These are phyloP conservation scores for Phytophthora gonapodyides DNA, from an alignment of 352 stramenopile species.

Conservation along the genomic window DNA sequence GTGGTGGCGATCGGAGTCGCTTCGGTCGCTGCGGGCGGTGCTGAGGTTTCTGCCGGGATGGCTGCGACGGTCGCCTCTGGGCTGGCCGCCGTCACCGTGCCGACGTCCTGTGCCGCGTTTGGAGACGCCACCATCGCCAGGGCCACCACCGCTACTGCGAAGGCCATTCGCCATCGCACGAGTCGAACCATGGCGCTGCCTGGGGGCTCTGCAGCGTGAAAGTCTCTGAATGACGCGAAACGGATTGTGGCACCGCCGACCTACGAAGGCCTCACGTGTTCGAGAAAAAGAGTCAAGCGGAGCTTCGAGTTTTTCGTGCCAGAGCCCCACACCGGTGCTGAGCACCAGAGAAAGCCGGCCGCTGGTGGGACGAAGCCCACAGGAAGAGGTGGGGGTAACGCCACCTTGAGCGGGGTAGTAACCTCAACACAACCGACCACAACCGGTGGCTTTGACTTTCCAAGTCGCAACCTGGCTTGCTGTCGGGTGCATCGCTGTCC, in stretches of 20 bases:
- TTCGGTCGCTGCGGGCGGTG: conserved; percentile 5
- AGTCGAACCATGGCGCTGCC: conserved; percentile 24
- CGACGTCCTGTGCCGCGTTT: conserved; percentile 20
- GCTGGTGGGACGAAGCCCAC: conserved; percentile 27
- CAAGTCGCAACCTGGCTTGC: conserved; percentile 18
- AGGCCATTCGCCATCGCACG: conserved; percentile 15
- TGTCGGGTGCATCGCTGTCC: neutral
- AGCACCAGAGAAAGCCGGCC: conserved; percentile 38
- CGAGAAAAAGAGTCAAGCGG: conserved; percentile 28
- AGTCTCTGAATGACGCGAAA: conserved; percentile 13
- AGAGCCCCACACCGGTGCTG: conserved; percentile 18
- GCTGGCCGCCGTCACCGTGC: conserved; percentile 3
- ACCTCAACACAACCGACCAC: conserved; percentile 33
- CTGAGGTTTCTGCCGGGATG: conserved; percentile 3
- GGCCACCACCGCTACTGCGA: conserved; percentile 9
- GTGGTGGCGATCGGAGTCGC: neutral
- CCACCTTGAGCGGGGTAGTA: conserved; percentile 24
- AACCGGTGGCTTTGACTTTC: neutral
- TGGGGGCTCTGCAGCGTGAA: neutral
- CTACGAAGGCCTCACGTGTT: conserved; percentile 10
- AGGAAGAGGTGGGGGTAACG: conserved; percentile 32
- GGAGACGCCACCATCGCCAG: conserved; percentile 16
- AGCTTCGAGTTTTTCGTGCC: conserved; percentile 14
- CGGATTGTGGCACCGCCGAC: conserved; percentile 9
- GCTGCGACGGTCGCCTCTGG: conserved; percentile 11